phyloP scores from a whole-genome alignment of 345 rosid species.

The Citrus australasica region DNA sequence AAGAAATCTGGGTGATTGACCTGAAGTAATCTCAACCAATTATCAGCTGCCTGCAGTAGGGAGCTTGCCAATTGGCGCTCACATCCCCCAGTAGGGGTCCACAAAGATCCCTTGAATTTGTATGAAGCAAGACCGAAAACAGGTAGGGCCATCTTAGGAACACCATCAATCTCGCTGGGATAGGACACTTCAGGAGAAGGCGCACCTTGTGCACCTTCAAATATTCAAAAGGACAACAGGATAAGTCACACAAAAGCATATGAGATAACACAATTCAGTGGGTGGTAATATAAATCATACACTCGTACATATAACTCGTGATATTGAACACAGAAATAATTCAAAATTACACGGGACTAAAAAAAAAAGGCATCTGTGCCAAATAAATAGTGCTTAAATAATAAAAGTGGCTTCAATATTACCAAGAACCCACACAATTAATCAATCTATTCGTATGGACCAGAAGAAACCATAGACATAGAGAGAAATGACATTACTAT shows the following conservation, averaged over 20 bases:
- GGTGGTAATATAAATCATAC: neutral
- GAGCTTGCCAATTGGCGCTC: conserved; percentile 44
- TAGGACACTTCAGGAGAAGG: conserved; percentile 23
- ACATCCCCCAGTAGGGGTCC: conserved; percentile 55
- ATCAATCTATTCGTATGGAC: neutral
- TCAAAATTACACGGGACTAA: neutral
- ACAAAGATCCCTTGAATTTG: conserved; percentile 74
- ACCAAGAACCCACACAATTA: neutral
- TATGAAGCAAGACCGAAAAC: conserved; percentile 80
- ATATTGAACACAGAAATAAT: neutral
- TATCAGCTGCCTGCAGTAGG: conserved; percentile 59
- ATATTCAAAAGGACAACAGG: conserved; percentile 5
- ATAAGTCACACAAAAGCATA: neutral
- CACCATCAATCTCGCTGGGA: conserved; percentile 28
- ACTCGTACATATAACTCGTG: too few relatives aligned
- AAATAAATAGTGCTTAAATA: neutral
- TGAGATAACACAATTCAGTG: neutral
- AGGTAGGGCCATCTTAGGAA: conserved; percentile 47
- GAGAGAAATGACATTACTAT: neutral
- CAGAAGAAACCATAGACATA: neutral
- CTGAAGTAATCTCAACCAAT: conserved; percentile 50
- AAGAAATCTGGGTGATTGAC: conserved; percentile 82
- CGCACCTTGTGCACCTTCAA: conserved; percentile 26
- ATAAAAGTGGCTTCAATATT: neutral
- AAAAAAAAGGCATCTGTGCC: neutral